Base-by-base conservation (phyloP, 2,329 filamentous ascomycete species). In the Phialophora macrospora region DNA sequence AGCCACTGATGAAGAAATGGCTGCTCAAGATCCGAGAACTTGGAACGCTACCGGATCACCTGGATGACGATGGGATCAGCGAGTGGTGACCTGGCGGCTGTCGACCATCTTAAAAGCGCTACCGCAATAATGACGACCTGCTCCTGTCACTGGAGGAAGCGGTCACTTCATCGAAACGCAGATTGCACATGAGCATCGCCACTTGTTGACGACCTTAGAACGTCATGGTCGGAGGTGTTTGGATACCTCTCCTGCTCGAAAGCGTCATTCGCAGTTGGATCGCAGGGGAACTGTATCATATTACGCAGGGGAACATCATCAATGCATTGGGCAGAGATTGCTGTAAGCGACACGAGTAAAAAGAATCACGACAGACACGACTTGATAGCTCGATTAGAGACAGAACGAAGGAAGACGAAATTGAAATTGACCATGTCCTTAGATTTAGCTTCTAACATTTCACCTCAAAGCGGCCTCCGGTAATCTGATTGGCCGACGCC, bases 1-100 rank as follows among this genome's bases (percentile, higher is more conserved):
- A 46, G 58, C 28, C 12, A 20, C 26, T 67, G 20, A 67, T 67
- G 65, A 52, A 20, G 51, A 38, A 63, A 26, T 58, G 65, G 65
- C 30, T 67, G 65, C 26, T 51, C 8, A 58, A 44, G 17, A 60
- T 67, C 14, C 55, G 55, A 17, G 34, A 61, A 57, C 38, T 38
- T 26, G 57, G 52, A 12, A 44, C 38, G 20, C 57, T 61, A 24
- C 61, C 60, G 17, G 56, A 30, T 32, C 34, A 38, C 9, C 14
- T 58, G 30, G 38, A 58, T 9, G 56, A 48, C 14, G 38, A 8
- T 49, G 38, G 7, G 30, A n/a, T 48, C 5, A 22, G 26, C 26
- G 12, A 2, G 8, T 28, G 38, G 14, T 17, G 62, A 49, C 17
- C 38, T 7, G 17, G 17, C 2, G 38, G 14, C 14, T 44, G 38